Percentiles rank a stretch among this genome's conserved stretches.
Evolutionary conservation across 2,329 filamentous ascomycete genomes (phyloP).

Genomic region (Cercospora nicotianae): DNA sequence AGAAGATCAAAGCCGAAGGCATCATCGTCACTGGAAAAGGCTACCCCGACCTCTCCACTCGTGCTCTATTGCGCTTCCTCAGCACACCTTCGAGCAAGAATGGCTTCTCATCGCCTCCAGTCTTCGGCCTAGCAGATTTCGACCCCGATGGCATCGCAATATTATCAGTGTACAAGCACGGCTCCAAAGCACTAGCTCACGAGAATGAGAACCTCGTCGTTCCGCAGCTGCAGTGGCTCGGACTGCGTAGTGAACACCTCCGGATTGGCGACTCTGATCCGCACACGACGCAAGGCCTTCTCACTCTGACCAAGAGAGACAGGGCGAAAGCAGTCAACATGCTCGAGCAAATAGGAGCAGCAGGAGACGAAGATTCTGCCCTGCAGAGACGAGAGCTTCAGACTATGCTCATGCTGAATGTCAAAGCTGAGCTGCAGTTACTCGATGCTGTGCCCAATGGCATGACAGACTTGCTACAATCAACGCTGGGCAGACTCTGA

Average conservation of each 20-base stretch:
- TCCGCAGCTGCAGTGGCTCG: slow-evolving; percentile 63
- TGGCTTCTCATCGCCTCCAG: slow-evolving; percentile 45
- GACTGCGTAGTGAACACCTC: slow-evolving; percentile 49
- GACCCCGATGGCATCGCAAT: slow-evolving; percentile 77
- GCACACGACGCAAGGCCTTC: slow-evolving; percentile 44
- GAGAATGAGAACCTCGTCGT: slow-evolving; percentile 55
- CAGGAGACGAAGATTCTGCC: slow-evolving; percentile 7
- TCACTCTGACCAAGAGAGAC: slow-evolving; percentile 58
- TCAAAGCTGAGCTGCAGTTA: slow-evolving; percentile 74
- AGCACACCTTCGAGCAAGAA: slow-evolving; percentile 51
- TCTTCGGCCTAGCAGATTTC: slow-evolving; percentile 68
- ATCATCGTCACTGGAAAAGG: slow-evolving; percentile 77
- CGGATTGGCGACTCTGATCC: slow-evolving; percentile 22
- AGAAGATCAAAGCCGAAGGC: slow-evolving; percentile 54
- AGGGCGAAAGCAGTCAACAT: slow-evolving; percentile 58
- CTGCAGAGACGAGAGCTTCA: slow-evolving; percentile 60
- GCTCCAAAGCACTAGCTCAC: slow-evolving; percentile 63
- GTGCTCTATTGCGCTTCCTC: slow-evolving; percentile 62
- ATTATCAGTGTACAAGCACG: slow-evolving; percentile 69
- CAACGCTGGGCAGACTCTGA: background rate
- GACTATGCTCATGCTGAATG: slow-evolving; percentile 69
- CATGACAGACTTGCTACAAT: slow-evolving; percentile 29
- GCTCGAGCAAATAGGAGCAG: slow-evolving; percentile 40
- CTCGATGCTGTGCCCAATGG: slow-evolving; percentile 34
- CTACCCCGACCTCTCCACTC: slow-evolving; percentile 73